phyloP scores from a whole-genome alignment of 2,329 filamentous ascomycete genomes.

The Penicillium sp. region DNA sequence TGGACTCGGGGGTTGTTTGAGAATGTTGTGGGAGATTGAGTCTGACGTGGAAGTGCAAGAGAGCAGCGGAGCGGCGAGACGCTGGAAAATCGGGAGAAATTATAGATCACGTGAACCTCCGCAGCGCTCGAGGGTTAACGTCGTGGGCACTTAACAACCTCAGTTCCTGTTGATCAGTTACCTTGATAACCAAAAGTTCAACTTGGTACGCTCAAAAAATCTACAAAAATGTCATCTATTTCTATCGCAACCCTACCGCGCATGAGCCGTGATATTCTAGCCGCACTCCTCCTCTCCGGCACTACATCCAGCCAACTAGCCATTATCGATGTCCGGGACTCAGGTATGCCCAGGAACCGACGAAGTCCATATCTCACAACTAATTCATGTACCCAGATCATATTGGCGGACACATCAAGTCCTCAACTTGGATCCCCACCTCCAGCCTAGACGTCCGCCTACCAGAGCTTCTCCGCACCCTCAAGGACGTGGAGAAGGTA shows the following conservation, averaged over 20 bases:
- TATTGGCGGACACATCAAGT: conserved; percentile 86
- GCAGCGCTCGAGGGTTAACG: conserved; percentile 5
- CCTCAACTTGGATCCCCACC: conserved; percentile 77
- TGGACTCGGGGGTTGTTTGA: conserved; percentile 1
- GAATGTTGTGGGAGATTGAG: conserved; percentile 3
- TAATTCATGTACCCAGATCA: conserved; percentile 64
- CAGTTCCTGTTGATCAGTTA: neutral
- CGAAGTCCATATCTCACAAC: neutral
- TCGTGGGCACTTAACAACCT: conserved; percentile 11
- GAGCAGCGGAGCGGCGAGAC: conserved; percentile 13
- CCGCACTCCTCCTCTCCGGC: conserved; percentile 65
- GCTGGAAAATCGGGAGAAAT: conserved; percentile 34
- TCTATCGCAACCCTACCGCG: conserved; percentile 69
- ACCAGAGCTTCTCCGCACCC: conserved; percentile 79
- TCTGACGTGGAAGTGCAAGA: conserved; percentile 14
- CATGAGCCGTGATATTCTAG: conserved; percentile 72
- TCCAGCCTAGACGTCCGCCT: conserved; percentile 74
- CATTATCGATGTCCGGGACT: conserved; percentile 88
- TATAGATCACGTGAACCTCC: conserved; percentile 33
- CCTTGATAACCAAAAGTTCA: neutral
- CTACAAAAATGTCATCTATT: conserved; percentile 55
- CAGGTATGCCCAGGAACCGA: conserved; percentile 57
- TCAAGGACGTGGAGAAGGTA: conserved; percentile 79
- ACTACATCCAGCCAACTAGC: conserved; percentile 61
- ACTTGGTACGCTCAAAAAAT: too few relatives aligned